A percentile compares a stretch with the other conserved stretches of the same genome.
Evolutionary conservation across 2,329 filamentous ascomycete genomes (phyloP).

Genomic region (Exserohilum turcica): DNA sequence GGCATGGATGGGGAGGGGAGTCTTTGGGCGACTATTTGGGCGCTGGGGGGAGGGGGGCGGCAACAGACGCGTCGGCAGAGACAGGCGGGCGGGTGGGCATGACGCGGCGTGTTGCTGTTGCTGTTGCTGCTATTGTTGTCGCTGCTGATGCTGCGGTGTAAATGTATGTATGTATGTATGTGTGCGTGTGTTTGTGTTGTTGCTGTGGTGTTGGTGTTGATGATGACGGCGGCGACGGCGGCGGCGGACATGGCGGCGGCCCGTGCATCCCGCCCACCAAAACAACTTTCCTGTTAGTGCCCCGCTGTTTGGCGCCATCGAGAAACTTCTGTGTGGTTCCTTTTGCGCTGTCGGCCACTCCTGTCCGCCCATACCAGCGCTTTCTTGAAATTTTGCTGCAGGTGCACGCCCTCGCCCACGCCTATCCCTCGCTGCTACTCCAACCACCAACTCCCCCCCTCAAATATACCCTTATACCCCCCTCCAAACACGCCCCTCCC

Average conservation of each 20-base stretch:
- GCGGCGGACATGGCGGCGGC: constrained; percentile 1
- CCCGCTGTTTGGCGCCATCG: constrained; percentile 24
- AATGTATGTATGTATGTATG: too few relatives aligned
- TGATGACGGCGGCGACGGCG: background rate
- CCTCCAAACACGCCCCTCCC: background rate
- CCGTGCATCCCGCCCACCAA: constrained; percentile 6
- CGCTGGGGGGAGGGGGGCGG: background rate
- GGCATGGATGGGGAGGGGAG: too few relatives aligned
- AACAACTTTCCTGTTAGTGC: constrained; percentile 10
- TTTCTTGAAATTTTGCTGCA: constrained; percentile 14
- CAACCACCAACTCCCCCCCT: constrained; percentile 2
- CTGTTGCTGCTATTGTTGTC: too few relatives aligned
- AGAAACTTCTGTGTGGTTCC: constrained; percentile 28
- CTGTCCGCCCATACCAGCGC: constrained; percentile 10
- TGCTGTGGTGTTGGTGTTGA: constrained; percentile 6
- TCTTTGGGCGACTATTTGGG: too few relatives aligned
- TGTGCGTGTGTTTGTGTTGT: background rate
- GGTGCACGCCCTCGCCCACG: constrained; percentile 1
- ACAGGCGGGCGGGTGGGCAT: constrained; percentile 8
- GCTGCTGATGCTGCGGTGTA: too few relatives aligned
- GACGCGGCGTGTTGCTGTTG: constrained; percentile 15
- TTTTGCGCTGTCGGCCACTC: constrained; percentile 7
- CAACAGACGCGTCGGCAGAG: constrained; percentile 8
- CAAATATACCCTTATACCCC: constrained; percentile 12
- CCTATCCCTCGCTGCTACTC: constrained; percentile 13